Base-by-base conservation (phyloP, 306 rosid species). In the Crataegus laevigata region DNA sequence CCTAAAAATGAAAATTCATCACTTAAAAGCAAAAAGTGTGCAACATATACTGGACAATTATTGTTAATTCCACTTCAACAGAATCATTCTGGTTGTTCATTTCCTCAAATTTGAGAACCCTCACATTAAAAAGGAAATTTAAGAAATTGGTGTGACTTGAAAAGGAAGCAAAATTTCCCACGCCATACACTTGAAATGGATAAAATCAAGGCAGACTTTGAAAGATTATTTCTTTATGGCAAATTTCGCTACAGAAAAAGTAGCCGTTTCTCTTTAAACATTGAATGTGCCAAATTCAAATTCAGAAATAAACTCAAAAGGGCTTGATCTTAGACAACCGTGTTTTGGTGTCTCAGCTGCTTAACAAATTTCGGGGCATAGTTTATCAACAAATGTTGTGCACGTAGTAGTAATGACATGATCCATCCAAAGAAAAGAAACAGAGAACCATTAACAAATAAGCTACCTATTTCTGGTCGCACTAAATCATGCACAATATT, bases 1-100 rank as follows among this genome's bases (percentile, higher is more conserved):
- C 99, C 99, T 96, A 74, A 80, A 83, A 74, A 79, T 36, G 29
- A 69, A 59, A 62, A 83, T 71, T 26, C 36, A 73, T 73, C 60
- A 40, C 32, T 77, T 73, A 60, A 71, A 21, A 76, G 42, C 8
- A 61, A 29, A 29, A 38, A 36, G 32, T 36, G 47, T 47, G 61
- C 28, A 70, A 83, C 71, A 60, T 69, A 64, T 43, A 68, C 30
- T 26, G 65, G 60, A 76, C 59, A 80, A 69, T 38, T 32, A 74
- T 19, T 22, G 72, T 54, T 45, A 69, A 70, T 79, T 42, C 30
- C 40, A 57, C 50, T 34, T 75, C 60, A 54, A 61, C 12, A 47
- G 50, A 72, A 40, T 59, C 52, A 28, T 68, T 74, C 15, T 43
- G 19, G 54, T 36, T 19, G 43, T 67, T 54, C 45, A 38, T 66